Conservation (phyloP, 2,329 filamentous ascomycete genomes). For the Claviceps digitariae region DNA sequence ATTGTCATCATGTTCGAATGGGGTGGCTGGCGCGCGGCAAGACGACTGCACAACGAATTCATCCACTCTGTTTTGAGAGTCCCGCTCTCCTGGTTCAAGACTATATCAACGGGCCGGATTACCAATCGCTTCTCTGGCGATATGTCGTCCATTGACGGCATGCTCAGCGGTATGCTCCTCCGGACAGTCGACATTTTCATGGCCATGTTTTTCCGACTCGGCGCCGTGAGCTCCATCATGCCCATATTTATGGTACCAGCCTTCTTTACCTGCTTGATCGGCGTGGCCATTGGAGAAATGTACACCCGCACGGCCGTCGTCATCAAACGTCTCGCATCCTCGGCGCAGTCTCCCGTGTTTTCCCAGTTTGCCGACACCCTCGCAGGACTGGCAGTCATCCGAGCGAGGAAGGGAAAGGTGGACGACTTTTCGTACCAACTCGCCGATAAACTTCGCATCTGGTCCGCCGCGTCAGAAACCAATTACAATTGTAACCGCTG, state of each 20-base stretch:
- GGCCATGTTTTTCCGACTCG: conserved; percentile 31
- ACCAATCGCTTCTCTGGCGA: conserved; percentile 44
- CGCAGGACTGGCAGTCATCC: conserved; percentile 36
- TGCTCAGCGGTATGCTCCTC: conserved; percentile 31
- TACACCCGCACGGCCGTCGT: conserved; percentile 36
- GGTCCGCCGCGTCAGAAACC: conserved; percentile 32
- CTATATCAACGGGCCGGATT: conserved; percentile 37
- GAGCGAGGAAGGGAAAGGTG: conserved; percentile 34
- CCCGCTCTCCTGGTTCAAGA: conserved; percentile 43
- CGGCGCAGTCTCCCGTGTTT: conserved; percentile 39
- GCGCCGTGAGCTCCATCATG: conserved; percentile 36
- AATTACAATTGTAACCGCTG: conserved; percentile 44
- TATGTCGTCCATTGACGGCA: conserved; percentile 40
- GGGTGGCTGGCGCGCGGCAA: conserved; percentile 43
- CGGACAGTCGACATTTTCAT: conserved; percentile 27
- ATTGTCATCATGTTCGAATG: conserved; percentile 36
- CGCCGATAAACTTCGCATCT: conserved; percentile 34
- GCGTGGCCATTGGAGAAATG: conserved; percentile 33
- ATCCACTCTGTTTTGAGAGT: conserved; percentile 38
- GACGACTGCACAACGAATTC: conserved; percentile 36
- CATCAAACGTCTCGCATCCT: conserved; percentile 31
- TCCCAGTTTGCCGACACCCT: conserved; percentile 42
- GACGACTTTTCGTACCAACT: conserved; percentile 33
- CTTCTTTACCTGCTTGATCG: conserved; percentile 29
- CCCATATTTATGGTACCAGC: conserved; percentile 36